Percentiles rank a stretch among this genome's conserved stretches.
These are phyloP conservation scores for Rhodotorula glutinis DNA, from an alignment of 1,284 basidiomycete genomes.

Conservation along the genomic window DNA sequence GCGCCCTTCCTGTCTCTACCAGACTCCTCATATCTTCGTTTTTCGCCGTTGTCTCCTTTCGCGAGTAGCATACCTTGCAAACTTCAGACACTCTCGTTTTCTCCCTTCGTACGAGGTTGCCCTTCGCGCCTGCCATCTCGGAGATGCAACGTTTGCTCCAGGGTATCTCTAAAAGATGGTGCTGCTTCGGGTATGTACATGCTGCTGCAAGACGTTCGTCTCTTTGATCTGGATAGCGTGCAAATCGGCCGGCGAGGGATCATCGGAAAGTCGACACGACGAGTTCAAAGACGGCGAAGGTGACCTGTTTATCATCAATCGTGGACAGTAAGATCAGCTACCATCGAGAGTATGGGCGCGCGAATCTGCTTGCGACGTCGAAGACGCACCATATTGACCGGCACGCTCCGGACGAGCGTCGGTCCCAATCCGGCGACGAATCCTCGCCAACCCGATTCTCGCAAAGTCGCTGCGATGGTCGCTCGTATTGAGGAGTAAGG, in stretches of 20 bases:
- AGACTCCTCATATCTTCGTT: too few species aligned
- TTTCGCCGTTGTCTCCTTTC: too few species aligned
- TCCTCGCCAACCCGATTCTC: slow-evolving; percentile 61
- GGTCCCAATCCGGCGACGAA: slow-evolving; percentile 73
- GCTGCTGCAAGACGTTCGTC: too few species aligned
- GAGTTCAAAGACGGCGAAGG: slow-evolving; percentile 28
- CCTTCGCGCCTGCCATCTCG: too few species aligned
- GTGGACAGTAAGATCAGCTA: not conserved
- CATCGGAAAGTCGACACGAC: slow-evolving; percentile 29
- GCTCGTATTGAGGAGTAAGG: slow-evolving; percentile 59
- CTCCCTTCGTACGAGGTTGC: too few species aligned
- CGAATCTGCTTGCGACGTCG: too few species aligned
- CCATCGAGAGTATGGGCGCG: not conserved
- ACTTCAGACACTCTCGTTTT: too few species aligned
- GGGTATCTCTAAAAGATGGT: too few species aligned
- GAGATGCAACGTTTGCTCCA: too few species aligned
- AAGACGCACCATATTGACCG: slow-evolving; percentile 51
- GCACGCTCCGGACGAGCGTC: slow-evolving; percentile 68
- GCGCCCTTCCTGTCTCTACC: not conserved
- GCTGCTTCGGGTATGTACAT: too few species aligned
- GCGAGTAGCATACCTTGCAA: too few species aligned
- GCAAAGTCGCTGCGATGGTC: slow-evolving; percentile 62
- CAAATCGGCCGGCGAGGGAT: not conserved
- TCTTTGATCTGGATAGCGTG: too few species aligned
- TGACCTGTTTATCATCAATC: slow-evolving; percentile 15